These are phyloP conservation scores for Thozetella sp. DNA, from an alignment of 495 filamentous ascomycete genomes.

Conservation along the genomic window DNA sequence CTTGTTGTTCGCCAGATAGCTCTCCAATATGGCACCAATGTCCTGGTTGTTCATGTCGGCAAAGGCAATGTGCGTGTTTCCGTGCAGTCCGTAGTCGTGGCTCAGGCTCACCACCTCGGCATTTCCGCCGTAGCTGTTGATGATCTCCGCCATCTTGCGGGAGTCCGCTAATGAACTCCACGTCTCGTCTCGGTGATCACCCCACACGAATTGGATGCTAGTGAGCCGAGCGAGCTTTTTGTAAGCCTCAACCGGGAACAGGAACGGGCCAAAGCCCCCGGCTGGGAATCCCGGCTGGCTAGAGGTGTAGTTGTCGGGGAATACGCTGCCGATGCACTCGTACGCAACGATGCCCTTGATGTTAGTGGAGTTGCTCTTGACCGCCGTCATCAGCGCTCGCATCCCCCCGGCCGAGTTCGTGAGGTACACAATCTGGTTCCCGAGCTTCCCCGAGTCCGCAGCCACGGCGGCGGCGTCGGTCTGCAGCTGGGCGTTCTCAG, in stretches of 20 bases:
- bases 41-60: slow-evolving; percentile 46
- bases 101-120: slow-evolving; percentile 40
- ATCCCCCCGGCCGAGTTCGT: slow-evolving; percentile 45
- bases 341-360: slow-evolving; percentile 51
- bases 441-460: slow-evolving; percentile 44
- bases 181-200: slow-evolving; percentile 40
- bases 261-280: too few relatives aligned
- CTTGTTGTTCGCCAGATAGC: slow-evolving; percentile 31
- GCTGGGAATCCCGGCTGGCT: slow-evolving; percentile 38
- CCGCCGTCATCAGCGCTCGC: slow-evolving; percentile 40
- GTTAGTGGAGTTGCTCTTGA: slow-evolving; percentile 40
- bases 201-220: slow-evolving; percentile 49
- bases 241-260: too few relatives aligned
- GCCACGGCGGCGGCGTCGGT: slow-evolving; percentile 39
- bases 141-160: slow-evolving; percentile 30
- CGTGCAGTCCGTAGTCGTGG: slow-evolving; percentile 36
- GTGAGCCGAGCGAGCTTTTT: slow-evolving; percentile 42
- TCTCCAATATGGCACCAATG: slow-evolving; percentile 38
- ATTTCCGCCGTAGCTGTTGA: slow-evolving; percentile 48
- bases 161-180: slow-evolving; percentile 20
- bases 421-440: slow-evolving; percentile 41
- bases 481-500: slow-evolving; percentile 37
- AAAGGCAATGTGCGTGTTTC: slow-evolving; percentile 46
- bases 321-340: slow-evolving; percentile 45
- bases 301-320: slow-evolving; percentile 40